Evolutionary conservation across 345 rosid species (phyloP).

Genomic region (Pseudoturritis turrita): DNA sequence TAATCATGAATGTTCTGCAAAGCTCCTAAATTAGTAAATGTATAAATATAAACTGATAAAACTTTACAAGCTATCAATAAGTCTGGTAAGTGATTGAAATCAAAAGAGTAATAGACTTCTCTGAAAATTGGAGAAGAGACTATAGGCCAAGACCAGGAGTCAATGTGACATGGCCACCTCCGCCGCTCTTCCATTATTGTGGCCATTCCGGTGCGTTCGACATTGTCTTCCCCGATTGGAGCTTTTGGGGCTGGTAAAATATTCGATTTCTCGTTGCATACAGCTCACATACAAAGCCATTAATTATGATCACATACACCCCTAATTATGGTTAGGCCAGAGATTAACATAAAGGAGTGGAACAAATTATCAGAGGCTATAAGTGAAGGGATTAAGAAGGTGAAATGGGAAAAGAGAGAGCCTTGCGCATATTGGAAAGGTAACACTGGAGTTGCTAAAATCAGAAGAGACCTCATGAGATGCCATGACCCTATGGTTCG

Average conservation of each 20-base stretch:
- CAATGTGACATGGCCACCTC: conserved; percentile 36
- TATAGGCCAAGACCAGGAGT: conserved; percentile 25
- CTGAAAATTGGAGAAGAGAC: conserved; percentile 27
- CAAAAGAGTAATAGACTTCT: conserved; percentile 25
- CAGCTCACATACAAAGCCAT: background rate
- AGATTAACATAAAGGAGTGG: conserved; percentile 62
- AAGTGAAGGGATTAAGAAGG: conserved; percentile 33
- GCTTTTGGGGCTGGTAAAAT: conserved; percentile 75
- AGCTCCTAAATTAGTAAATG: background rate
- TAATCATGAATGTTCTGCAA: background rate
- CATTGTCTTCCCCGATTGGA: conserved; percentile 62
- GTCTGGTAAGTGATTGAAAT: background rate
- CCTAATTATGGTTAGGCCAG: conserved; percentile 39
- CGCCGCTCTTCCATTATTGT: conserved; percentile 62
- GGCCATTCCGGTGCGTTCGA: conserved; percentile 34
- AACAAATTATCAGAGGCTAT: conserved; percentile 30
- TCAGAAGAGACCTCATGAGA: conserved; percentile 41
- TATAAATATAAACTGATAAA: background rate
- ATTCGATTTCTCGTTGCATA: background rate
- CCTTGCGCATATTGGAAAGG: conserved; percentile 71
- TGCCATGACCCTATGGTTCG: conserved; percentile 45
- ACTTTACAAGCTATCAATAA: background rate
- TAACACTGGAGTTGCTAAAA: conserved; percentile 35
- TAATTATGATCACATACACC: background rate
- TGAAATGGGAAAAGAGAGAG: conserved; percentile 48